These are phyloP conservation scores for Sinapis alba DNA, from an alignment of 441 rosid genomes.

Conservation along the genomic window DNA sequence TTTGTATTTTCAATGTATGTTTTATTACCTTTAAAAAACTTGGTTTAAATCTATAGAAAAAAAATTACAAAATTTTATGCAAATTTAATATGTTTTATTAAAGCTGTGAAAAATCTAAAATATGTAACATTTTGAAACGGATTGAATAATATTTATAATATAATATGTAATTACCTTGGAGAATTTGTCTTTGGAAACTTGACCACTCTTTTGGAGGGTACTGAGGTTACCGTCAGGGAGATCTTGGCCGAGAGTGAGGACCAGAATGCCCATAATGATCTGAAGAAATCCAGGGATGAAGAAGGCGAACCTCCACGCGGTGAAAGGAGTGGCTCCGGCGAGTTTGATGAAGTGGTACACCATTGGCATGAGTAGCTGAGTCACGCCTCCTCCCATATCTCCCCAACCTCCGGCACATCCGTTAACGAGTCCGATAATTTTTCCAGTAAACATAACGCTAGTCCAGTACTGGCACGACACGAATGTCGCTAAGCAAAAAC, in stretches of 20 bases:
- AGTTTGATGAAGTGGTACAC: conserved; percentile 40
- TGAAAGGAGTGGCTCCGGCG: conserved; percentile 45
- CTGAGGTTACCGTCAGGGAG: conserved; percentile 50
- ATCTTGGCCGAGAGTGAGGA: conserved; percentile 49
- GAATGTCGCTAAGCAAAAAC: conserved; percentile 50
- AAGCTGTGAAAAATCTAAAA: no score
- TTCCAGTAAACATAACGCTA: conserved; percentile 49
- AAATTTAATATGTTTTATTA: no score
- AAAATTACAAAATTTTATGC: no score
- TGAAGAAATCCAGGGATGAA: conserved; percentile 44
- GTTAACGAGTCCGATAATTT: conserved; percentile 48
- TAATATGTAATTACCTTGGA: conserved; percentile 38
- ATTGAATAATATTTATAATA: neutral
- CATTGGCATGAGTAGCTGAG: conserved; percentile 50
- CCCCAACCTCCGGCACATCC: conserved; percentile 58
- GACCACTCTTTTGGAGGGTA: conserved; percentile 45
- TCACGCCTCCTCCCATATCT: conserved; percentile 52
- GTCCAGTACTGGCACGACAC: conserved; percentile 23
- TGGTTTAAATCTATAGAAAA: no score
- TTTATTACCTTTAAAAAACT: no score
- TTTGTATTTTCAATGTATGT: no score
- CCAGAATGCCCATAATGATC: conserved; percentile 30
- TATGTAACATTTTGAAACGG: no score
- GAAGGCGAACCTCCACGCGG: conserved; percentile 54
- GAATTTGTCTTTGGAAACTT: conserved; percentile 49